Evolutionary conservation across 1,284 basidiomycete genomes (phyloP), one percentile per base, ranked within the genome.

Genomic region (Moniliophthora roreri): DNA sequence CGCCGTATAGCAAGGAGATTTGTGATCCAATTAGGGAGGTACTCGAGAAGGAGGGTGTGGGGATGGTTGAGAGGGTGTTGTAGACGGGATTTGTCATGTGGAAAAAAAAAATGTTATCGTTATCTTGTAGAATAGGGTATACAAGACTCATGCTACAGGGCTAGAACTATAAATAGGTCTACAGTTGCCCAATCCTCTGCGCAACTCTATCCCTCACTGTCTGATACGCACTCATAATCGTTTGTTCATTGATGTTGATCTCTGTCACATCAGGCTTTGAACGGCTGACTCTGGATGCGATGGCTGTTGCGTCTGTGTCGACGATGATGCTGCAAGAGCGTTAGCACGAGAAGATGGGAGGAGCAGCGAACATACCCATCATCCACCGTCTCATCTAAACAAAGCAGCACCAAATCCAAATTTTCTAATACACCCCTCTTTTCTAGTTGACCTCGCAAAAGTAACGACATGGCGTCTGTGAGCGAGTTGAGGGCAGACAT

Each of bases 231-330:
- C 79, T 94, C 81, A 96, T 80, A 58, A 97, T 79, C 4, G 93
- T 96, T 74, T 98, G 95, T 73, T 99, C 97, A 79, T 98, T 99
- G 80, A 99, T 97, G 58, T 97, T 91, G 60, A 99, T 97, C 65
- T 98, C 95, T 38, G 91, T 91, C 51, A 93, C 89, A 70, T 99
- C 97, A 16, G 95, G 89, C 63, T 87, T 87, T 46, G 97, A 93
- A 60, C 95, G 78, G 60, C 93, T 96, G 46, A 99, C 97, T 54
- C 97, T 79, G 34, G 94, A 95, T 0, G 95, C 94, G 65, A 99
- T 97, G 9, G 95, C 93, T 0, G 92, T 87, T 4, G 94, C 81
- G 71, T 99, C 97, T 1, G 95, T 99, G 72, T 99, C 96, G 45
- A 99, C 88, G 61, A 99, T 96, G 69, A 99, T 91, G 40, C 96